A percentile compares a stretch with the other conserved stretches of the same genome.
Conservation (phyloP, 305 asterid species). For the Fraxinus dipetala region DNA sequence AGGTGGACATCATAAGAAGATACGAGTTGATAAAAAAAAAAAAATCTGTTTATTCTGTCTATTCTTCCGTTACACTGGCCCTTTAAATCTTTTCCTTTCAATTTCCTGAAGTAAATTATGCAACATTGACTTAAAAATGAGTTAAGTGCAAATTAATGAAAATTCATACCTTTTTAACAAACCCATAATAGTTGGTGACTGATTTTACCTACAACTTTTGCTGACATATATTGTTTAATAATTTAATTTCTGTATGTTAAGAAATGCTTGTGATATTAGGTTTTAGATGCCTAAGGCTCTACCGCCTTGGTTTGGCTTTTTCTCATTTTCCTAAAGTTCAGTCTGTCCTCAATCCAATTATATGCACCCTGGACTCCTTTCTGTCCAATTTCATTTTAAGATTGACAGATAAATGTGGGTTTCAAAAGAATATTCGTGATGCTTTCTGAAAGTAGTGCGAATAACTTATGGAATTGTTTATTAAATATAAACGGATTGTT, state of each 20-base stretch:
- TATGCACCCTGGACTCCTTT: neutral
- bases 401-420: conserved; percentile 4
- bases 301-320: neutral
- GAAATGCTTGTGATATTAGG: conserved; percentile 1
- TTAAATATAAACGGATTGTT: neutral
- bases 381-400: neutral
- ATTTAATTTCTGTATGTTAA: neutral
- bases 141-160: neutral
- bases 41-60: neutral
- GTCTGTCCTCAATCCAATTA: conserved; percentile 8
- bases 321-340: neutral
- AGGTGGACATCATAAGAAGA: conserved; percentile 10
- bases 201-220: neutral
- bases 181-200: neutral
- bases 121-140: conserved; percentile 3
- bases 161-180: neutral
- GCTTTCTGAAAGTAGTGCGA: neutral
- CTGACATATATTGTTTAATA: neutral
- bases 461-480: neutral
- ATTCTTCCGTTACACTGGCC: neutral
- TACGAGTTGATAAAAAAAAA: conserved; percentile 8
- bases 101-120: conserved; percentile 12
- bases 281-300: conserved; percentile 4
- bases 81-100: neutral
- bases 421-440: neutral